phyloP scores from a whole-genome alignment of 768 basidiomycete species.

The Suillus clintonianus region DNA sequence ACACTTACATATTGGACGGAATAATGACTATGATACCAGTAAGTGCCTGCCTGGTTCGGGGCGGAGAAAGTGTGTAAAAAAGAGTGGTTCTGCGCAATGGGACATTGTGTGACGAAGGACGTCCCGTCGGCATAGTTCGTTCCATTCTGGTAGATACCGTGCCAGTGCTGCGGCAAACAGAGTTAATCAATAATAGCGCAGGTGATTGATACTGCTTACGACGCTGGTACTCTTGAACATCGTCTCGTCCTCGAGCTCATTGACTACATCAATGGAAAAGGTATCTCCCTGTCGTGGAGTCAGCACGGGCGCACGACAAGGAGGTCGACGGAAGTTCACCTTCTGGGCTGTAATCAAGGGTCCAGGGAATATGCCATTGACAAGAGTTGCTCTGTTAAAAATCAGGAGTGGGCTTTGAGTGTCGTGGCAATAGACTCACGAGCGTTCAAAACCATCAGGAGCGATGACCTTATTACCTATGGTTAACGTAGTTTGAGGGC shows the following conservation, averaged over 20 bases:
- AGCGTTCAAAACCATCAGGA: slow-evolving; percentile 48
- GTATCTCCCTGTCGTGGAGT: slow-evolving; percentile 32
- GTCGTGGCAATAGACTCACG: slow-evolving; percentile 27
- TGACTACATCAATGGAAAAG: slow-evolving; percentile 46
- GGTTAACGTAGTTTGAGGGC: slow-evolving; percentile 27
- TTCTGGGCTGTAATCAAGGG: slow-evolving; percentile 45
- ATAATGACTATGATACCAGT: slow-evolving; percentile 39
- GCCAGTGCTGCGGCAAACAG: slow-evolving; percentile 47
- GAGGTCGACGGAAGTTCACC: slow-evolving; percentile 7
- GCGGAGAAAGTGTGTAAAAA: slow-evolving; percentile 27
- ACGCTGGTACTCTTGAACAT: slow-evolving; percentile 55
- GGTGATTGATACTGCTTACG: slow-evolving; percentile 31
- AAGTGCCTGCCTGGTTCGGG: slow-evolving; percentile 25
- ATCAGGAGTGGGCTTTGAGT: neutral
- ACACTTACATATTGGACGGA: slow-evolving; percentile 37
- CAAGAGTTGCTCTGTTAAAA: slow-evolving; percentile 39
- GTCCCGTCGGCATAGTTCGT: slow-evolving; percentile 50
- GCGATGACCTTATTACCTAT: slow-evolving; percentile 42
- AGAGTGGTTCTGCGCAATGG: slow-evolving; percentile 17
- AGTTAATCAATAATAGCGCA: neutral
- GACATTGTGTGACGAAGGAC: slow-evolving; percentile 36
- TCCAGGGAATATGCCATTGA: slow-evolving; percentile 45
- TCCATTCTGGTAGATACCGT: slow-evolving; percentile 47
- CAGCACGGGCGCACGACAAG: neutral
- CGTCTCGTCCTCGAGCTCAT: slow-evolving; percentile 42